Evolutionary conservation across 495 filamentous ascomycete species (phyloP), one percentile per base, ranked within the genome.

Genomic region (Neurospora sp.): DNA sequence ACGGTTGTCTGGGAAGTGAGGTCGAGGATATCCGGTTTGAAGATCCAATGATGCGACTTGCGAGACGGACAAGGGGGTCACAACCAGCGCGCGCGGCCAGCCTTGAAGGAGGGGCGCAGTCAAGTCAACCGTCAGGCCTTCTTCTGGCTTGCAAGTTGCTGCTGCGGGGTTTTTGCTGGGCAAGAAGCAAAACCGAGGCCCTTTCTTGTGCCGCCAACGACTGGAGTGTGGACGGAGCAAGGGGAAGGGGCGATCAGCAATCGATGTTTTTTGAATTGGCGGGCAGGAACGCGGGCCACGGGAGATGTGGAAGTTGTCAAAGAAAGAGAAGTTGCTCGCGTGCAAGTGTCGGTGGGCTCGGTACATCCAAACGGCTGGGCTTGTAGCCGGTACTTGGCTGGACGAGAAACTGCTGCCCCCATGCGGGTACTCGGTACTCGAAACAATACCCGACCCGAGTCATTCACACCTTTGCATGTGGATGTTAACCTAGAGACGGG

Each of bases 131-230:
- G 40, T 39, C 46, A 72, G 31, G 70, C 48, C 44, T 11, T 53
- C 44, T 11, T 53, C 22, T 20, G 7, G 16, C 37, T 39, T 46
- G 42, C 18, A 37, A 37, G 41, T 41, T 61, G n/a, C 40, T 18
- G 68, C 46, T 73, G 72, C 72, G 72, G 72, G 72, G 72, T 73
- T 73, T 73, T 73, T 69, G 38, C 44, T 48, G 8, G 39, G 37
- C 48, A 31, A 69, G 31, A 42, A 73, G 59, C 22, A 35, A 66
- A 61, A 66, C 53, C 53, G 53, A 66, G 53, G 53, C 53, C 27
- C 53, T 66, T 31, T 66, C 12, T 35, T 35, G 53, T 37, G 53
- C 53, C 22, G 22, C 53, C 53, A 31, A 59, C 48, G 27, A 22
- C 22, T 22, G 22, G 22, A 66, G 27, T 61, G 53, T 16, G 22